phyloP scores from a whole-genome alignment of 768 basidiomycete species.

The Boletus rubescentipes region DNA sequence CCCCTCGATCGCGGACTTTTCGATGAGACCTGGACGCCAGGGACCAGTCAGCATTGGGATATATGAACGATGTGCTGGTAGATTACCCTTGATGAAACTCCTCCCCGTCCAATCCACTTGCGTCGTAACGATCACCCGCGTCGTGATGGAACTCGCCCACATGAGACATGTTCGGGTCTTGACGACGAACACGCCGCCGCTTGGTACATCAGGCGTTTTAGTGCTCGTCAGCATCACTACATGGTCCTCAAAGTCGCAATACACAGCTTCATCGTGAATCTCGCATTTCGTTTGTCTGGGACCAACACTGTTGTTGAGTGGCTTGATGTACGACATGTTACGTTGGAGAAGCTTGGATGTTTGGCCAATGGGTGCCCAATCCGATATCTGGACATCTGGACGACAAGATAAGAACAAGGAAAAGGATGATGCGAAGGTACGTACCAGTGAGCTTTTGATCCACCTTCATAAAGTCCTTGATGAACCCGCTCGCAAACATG shows the following conservation, averaged over 20 bases:
- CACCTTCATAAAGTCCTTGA: conserved; percentile 90
- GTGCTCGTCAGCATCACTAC: conserved; percentile 87
- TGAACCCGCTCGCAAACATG: conserved; percentile 94
- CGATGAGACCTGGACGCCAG: conserved; percentile 75
- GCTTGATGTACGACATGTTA: conserved; percentile 97
- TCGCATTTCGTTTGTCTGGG: conserved; percentile 97
- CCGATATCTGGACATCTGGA: conserved; percentile 91
- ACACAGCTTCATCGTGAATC: conserved; percentile 79
- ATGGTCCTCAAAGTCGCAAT: conserved; percentile 82
- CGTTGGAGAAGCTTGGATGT: conserved; percentile 72
- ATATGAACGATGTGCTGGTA: not conserved
- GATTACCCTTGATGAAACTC: conserved; percentile 90
- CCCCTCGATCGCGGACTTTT: conserved; percentile 86
- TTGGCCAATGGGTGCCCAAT: conserved; percentile 75
- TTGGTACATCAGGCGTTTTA: conserved; percentile 90
- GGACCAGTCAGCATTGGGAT: not conserved
- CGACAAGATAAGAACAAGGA: not conserved
- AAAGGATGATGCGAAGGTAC: conserved; percentile 21
- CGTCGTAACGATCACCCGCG: conserved; percentile 82
- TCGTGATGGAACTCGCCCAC: conserved; percentile 83
- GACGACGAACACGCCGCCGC: conserved; percentile 88
- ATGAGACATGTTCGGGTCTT: conserved; percentile 94
- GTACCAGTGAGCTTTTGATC: conserved; percentile 86
- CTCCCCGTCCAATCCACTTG: conserved; percentile 95
- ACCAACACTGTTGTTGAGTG: conserved; percentile 81